A percentile compares a stretch with the other conserved stretches of the same genome.
Conservation (phyloP, 805 yeast genomes). For the Starmerella bombi region DNA sequence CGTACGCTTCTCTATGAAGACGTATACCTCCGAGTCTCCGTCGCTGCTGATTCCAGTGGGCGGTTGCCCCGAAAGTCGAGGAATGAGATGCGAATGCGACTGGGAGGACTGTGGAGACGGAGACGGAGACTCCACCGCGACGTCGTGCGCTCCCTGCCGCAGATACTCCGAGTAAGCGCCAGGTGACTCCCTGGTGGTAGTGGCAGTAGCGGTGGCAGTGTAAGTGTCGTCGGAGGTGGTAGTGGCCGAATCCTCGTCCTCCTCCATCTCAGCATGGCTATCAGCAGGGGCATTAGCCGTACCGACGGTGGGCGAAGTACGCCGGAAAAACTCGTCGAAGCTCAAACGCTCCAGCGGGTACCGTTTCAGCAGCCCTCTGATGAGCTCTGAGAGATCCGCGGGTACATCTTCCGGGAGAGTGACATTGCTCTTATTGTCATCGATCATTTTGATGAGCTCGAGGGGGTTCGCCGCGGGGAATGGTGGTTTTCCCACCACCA, state of each 20-base stretch:
- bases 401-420: slow-evolving; percentile 57
- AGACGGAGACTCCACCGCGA: slow-evolving; percentile 10
- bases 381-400: slow-evolving; percentile 35
- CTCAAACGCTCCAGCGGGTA: slow-evolving; percentile 81
- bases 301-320: not conserved
- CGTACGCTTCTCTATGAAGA: slow-evolving; percentile 84
- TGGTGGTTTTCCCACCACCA: slow-evolving; percentile 95
- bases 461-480: slow-evolving; percentile 88
- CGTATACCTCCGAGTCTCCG: slow-evolving; percentile 35
- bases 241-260: not conserved
- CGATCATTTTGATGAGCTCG: slow-evolving; percentile 75
- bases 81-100: not conserved
- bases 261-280: not conserved
- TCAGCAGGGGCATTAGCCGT: not conserved
- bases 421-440: slow-evolving; percentile 64
- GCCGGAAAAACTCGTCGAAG: slow-evolving; percentile 73
- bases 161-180: slow-evolving; percentile 5
- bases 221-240: not conserved
- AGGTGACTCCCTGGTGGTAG: not conserved
- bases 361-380: slow-evolving; percentile 62
- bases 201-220: slow-evolving; percentile 3
- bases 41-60: not conserved
- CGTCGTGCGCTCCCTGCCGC: slow-evolving; percentile 8
- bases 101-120: not conserved
- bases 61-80: not conserved